phyloP scores from a whole-genome alignment of 75 land plant genomes.

The Gnetum montanum region DNA sequence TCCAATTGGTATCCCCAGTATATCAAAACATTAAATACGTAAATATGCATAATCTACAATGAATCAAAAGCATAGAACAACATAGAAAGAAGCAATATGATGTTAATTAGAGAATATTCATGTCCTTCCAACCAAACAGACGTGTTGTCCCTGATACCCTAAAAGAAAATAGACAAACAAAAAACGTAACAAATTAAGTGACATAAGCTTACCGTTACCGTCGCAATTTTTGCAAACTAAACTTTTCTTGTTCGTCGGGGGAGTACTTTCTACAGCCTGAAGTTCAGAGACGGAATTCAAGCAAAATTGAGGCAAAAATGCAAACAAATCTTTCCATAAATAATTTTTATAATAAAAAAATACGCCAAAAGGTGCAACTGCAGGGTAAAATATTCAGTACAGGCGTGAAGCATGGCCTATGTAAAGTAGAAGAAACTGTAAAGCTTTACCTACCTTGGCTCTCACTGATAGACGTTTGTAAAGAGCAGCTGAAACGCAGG shows the following conservation, averaged over 20 bases:
- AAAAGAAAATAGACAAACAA: not conserved
- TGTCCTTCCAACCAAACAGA: not conserved
- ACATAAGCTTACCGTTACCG: constrained; percentile 43
- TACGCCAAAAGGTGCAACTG: no score
- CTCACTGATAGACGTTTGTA: no score
- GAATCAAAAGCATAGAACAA: not conserved
- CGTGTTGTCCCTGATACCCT: not conserved
- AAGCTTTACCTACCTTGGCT: no score
- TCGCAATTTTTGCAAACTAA: constrained; percentile 48
- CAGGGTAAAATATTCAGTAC: no score
- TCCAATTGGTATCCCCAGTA: not conserved
- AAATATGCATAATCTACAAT: not conserved
- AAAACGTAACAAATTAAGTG: not conserved
- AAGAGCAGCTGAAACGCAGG: no score
- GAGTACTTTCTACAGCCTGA: constrained; percentile 29
- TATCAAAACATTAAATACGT: not conserved
- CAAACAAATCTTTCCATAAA: no score
- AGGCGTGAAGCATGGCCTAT: no score
- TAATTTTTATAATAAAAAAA: no score
- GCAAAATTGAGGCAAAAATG: no score
- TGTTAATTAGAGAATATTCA: not conserved
- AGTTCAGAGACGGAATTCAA: not conserved
- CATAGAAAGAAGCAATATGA: not conserved
- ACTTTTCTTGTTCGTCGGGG: constrained; percentile 25
- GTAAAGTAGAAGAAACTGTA: no score